Base-by-base conservation (phyloP, 2,329 filamentous ascomycete genomes). In the Aureobasidium sp. region DNA sequence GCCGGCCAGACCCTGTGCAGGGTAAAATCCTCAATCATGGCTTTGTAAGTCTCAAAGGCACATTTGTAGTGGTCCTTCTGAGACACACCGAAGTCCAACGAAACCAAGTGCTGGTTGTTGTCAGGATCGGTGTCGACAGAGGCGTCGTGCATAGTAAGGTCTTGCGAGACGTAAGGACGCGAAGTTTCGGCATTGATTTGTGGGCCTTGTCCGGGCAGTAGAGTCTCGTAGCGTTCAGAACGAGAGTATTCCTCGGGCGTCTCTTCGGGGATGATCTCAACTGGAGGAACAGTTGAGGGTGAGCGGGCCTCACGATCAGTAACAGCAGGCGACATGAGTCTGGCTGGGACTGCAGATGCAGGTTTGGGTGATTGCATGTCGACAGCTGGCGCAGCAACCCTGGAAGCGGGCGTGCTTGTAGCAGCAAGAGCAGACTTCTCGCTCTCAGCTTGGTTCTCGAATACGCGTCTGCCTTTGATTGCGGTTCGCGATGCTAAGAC, bases 211-310 rank as follows among this genome's bases (percentile, higher is more conserved):
- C 69, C 68, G 32, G 72, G 72, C 0, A 74, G 34, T 1, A 74
- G 64, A 5, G 71, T 73, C 51, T 69, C 67, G 51, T 71, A 73
- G 23, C 71, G 67, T 51, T 70, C 72, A 12, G 70, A 72, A 1
- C 70, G 72, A 29, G 67, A 71, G 67, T 70, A 69, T 46, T 74
- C 70, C 41, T 74, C 71, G 47, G 65, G 65, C 1, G 71, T 70
- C 10, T 69, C 65, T 2, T 52, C 62, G 0, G 67, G 65, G 1
- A 65, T 41, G 3, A 68, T 66, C 56, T 70, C 67, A 1, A 67
- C 66, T 26, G 71, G 69, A 20, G 72, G 71, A 6, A 74, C 66
- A 12, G 67, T 67, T 10, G 60, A 74, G 9, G 72, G 72, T 5
- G 72, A 74, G 12, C 72, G 67, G 13, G 37, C 63, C 32, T 67